Conservation (phyloP, 345 rosid species). For the Brassica napus region DNA sequence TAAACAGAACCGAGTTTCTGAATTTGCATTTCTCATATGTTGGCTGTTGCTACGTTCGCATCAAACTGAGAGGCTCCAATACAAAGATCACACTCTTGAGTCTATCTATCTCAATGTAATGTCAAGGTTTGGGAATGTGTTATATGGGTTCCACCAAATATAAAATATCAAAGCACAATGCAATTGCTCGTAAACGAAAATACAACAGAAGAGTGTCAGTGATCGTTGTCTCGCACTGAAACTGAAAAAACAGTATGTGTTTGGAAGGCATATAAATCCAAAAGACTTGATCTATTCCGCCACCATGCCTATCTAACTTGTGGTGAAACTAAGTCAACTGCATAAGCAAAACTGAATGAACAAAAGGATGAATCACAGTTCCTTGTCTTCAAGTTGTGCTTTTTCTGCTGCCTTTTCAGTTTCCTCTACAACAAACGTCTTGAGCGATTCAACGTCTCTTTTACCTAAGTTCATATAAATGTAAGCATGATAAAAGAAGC, state of each 20-base stretch:
- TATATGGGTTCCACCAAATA: not conserved
- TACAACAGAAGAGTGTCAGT: not conserved
- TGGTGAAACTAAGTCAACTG: not conserved
- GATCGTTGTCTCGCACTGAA: not conserved
- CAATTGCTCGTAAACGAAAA: slow-evolving; percentile 13
- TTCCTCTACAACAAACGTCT: slow-evolving; percentile 72
- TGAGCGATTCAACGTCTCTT: slow-evolving; percentile 76
- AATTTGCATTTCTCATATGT: not conserved
- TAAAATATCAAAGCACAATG: slow-evolving; percentile 5
- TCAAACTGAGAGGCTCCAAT: not conserved
- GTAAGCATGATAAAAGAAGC: not conserved
- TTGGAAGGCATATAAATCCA: not conserved
- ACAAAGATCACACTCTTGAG: not conserved
- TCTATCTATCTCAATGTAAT: not conserved
- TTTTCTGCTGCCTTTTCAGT: slow-evolving; percentile 85
- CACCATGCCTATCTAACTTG: slow-evolving; percentile 27
- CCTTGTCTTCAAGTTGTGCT: slow-evolving; percentile 64
- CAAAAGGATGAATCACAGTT: slow-evolving; percentile 47
- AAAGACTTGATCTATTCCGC: slow-evolving; percentile 1
- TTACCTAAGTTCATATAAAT: slow-evolving; percentile 48
- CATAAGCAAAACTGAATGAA: not conserved
- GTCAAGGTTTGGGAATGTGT: not conserved
- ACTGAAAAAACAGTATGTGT: not conserved
- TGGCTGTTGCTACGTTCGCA: not conserved
- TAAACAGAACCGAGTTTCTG: not conserved